phyloP scores from a whole-genome alignment of 345 rosid genomes.

The Reutealis trisperma region DNA sequence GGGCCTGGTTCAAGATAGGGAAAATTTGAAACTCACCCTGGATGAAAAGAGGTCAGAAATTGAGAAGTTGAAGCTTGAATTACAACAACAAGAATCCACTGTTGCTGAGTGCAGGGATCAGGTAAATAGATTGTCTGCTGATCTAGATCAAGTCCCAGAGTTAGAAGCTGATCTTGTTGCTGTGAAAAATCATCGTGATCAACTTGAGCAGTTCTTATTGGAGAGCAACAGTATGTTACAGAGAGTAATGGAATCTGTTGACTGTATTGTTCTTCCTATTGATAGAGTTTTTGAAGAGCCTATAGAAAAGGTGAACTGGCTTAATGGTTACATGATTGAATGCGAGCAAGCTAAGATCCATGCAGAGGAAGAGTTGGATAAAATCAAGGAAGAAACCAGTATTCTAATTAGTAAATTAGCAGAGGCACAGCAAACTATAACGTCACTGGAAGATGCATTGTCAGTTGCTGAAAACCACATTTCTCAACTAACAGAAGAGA shows the following conservation, averaged over 20 bases:
- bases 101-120: constrained; percentile 55
- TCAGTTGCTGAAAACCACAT: constrained; percentile 47
- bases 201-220: constrained; percentile 55
- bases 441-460: constrained; percentile 58
- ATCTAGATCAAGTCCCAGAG: constrained; percentile 49
- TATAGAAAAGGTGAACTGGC: constrained; percentile 59
- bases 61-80: constrained; percentile 58
- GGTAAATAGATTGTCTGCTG: constrained; percentile 51
- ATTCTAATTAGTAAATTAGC: constrained; percentile 45
- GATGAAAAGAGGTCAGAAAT: constrained; percentile 70
- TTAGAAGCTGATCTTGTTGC: constrained; percentile 66
- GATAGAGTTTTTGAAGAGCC: constrained; percentile 52
- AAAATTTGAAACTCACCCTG: constrained; percentile 58
- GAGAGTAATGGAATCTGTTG: constrained; percentile 52
- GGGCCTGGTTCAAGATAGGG: constrained; percentile 84
- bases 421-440: constrained; percentile 47
- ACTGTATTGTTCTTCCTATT: constrained; percentile 49
- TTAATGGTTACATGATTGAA: constrained; percentile 56
- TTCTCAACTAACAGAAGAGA: constrained; percentile 53
- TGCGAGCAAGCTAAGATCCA: constrained; percentile 50
- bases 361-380: constrained; percentile 54
- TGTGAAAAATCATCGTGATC: constrained; percentile 51
- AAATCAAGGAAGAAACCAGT: constrained; percentile 47
- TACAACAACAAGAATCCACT: constrained; percentile 54
- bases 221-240: constrained; percentile 59